These are phyloP conservation scores for Priceomyces castillae DNA, from an alignment of 805 yeast species.

Conservation along the genomic window DNA sequence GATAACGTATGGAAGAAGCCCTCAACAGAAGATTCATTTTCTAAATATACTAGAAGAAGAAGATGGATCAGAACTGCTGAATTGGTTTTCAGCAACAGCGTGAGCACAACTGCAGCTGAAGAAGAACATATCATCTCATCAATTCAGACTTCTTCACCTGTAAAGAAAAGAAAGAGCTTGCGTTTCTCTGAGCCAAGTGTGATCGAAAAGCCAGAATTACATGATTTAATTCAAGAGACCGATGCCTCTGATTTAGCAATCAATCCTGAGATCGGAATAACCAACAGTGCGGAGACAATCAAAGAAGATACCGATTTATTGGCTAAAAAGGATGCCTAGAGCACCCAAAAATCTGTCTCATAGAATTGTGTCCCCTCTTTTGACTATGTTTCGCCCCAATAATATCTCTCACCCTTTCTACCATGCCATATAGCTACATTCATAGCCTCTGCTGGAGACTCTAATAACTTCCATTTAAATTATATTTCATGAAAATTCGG, in stretches of 20 bases:
- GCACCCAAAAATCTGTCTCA: neutral
- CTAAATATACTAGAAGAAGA: conserved; percentile 90
- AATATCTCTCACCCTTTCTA: too few species aligned
- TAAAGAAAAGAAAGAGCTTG: conserved; percentile 38
- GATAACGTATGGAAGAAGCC: conserved; percentile 96
- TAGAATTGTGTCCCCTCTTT: neutral
- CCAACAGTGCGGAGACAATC: neutral
- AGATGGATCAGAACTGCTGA: conserved; percentile 97
- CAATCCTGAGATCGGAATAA: neutral
- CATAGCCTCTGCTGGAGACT: neutral
- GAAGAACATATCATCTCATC: neutral
- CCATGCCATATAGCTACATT: too few species aligned
- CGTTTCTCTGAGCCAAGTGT: conserved; percentile 35
- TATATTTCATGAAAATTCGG: too few species aligned
- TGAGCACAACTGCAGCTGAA: neutral
- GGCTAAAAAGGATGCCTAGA: neutral
- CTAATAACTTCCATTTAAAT: too few species aligned
- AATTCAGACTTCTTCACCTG: conserved; percentile 2
- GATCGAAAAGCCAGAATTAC: neutral
- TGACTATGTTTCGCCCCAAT: neutral
- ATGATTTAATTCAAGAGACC: neutral
- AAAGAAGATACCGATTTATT: neutral
- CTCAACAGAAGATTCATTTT: conserved; percentile 78
- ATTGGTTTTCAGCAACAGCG: conserved; percentile 43
- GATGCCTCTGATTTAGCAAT: neutral